These are phyloP conservation scores for Aspergillus sp. DNA, from an alignment of 2,329 filamentous ascomycete genomes.

Conservation along the genomic window DNA sequence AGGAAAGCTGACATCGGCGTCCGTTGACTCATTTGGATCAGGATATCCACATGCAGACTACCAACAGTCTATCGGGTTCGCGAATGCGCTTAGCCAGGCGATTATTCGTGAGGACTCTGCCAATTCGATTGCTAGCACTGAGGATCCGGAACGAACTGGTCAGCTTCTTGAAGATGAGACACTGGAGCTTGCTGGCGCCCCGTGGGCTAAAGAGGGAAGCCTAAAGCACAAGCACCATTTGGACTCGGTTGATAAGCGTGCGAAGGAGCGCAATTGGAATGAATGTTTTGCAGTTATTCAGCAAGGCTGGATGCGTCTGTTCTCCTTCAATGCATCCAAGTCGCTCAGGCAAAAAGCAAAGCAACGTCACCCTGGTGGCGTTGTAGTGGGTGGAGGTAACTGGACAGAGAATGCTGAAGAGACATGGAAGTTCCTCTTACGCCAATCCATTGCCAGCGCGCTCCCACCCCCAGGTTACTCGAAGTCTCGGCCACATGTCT, in stretches of 20 bases:
- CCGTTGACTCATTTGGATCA: constrained; percentile 84
- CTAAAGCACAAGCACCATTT: constrained; percentile 96
- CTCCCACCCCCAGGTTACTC: constrained; percentile 92
- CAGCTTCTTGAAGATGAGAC: constrained; percentile 88
- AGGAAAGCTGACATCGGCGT: constrained; percentile 86
- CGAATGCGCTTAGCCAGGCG: constrained; percentile 91
- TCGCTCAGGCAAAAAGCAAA: constrained; percentile 64
- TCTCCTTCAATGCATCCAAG: constrained; percentile 86
- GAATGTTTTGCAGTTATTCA: constrained; percentile 96
- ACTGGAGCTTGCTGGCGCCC: constrained; percentile 86
- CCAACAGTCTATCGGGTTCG: constrained; percentile 95
- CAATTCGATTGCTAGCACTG: constrained; percentile 52
- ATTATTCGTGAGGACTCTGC: constrained; percentile 80
- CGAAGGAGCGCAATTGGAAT: constrained; percentile 90
- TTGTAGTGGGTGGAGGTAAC: constrained; percentile 88
- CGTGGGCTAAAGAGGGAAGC: constrained; percentile 97
- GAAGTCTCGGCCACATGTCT: constrained; percentile 84
- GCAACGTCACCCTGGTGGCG: constrained; percentile 56
- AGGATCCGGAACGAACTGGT: constrained; percentile 60
- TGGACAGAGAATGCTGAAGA: constrained; percentile 97
- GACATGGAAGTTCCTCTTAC: constrained; percentile 80
- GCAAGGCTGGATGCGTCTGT: constrained; percentile 89
- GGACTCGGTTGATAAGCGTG: constrained; percentile 84
- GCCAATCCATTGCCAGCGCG: constrained; percentile 87
- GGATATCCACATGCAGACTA: constrained; percentile 76